These are phyloP conservation scores for Pyricularia pennisetigena DNA, from an alignment of 2,329 filamentous ascomycete genomes.

Conservation along the genomic window DNA sequence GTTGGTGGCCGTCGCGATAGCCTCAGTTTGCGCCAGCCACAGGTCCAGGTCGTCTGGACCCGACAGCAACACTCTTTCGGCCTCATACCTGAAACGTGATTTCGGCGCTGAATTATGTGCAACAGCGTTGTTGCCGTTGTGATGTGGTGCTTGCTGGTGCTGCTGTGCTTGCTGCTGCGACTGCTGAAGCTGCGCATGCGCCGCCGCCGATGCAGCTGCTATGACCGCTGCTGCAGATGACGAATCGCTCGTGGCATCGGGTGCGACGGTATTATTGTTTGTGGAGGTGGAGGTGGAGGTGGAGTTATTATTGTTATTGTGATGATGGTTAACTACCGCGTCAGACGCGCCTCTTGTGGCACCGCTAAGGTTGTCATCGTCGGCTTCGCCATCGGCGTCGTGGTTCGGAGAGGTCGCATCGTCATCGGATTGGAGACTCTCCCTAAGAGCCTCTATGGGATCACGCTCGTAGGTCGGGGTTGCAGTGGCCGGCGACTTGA, in stretches of 20 bases:
- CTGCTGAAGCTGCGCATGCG: neutral
- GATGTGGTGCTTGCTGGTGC: neutral
- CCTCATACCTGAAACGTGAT: conserved; percentile 2
- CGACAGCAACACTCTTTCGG: conserved; percentile 2
- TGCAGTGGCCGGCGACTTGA: conserved; percentile 4
- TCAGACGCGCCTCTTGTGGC: conserved; percentile 2
- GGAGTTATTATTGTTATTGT: neutral
- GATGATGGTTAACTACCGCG: neutral
- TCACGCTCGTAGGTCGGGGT: conserved; percentile 2
- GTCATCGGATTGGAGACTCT: conserved; percentile 3
- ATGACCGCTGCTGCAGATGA: neutral
- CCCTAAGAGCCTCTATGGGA: conserved; percentile 3
- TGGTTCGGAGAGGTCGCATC: neutral
- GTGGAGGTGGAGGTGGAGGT: neutral
- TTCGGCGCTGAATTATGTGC: neutral
- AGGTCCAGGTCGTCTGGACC: conserved; percentile 7
- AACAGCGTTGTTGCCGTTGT: neutral
- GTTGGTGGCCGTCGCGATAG: conserved; percentile 9
- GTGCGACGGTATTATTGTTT: neutral
- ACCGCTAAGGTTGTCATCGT: conserved; percentile 1
- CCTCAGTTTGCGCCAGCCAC: conserved; percentile 11
- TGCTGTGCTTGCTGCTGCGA: neutral
- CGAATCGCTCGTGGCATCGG: neutral
- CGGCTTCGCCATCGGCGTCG: neutral
- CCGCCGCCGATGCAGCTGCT: neutral